Evolutionary conservation across 164 flowering plant genomes (phyloP).

Genomic region (Liriodendron chinense): DNA sequence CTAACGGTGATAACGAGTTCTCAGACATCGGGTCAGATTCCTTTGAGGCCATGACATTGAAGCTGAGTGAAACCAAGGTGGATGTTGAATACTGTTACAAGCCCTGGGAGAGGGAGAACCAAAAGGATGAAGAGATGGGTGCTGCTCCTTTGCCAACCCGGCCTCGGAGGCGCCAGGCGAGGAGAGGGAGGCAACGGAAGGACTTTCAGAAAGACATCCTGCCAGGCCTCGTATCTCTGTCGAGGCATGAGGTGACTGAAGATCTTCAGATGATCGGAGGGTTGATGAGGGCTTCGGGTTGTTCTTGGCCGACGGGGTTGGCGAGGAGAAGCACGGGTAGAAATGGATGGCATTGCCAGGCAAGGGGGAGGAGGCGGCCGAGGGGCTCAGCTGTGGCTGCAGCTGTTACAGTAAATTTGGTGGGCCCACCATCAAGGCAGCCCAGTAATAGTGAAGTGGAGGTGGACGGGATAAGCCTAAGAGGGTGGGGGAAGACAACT

Average conservation of each 20-base stretch:
- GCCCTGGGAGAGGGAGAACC: conserved; percentile 43
- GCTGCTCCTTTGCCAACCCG: conserved; percentile 25
- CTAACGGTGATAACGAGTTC: conserved; percentile 6
- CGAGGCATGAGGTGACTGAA: conserved; percentile 92
- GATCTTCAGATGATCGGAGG: conserved; percentile 74
- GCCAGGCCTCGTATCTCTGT: conserved; percentile 77
- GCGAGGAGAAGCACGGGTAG: conserved; percentile 58
- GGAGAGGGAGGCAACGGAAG: conserved; percentile 85
- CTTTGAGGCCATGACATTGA: conserved; percentile 82
- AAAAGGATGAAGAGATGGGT: conserved; percentile 42
- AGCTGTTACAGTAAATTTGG: conserved; percentile 9
- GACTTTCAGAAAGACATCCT: conserved; percentile 97
- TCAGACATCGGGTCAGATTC: conserved; percentile 45
- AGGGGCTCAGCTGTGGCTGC: conserved; percentile 19
- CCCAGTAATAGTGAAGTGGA: conserved; percentile 40
- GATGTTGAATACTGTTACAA: conserved; percentile 57
- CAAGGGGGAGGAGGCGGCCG: conserved; percentile 54
- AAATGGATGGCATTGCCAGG: conserved; percentile 35
- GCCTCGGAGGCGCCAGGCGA: conserved; percentile 66
- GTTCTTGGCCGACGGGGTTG: conserved; percentile 58
- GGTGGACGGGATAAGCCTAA: conserved; percentile 61
- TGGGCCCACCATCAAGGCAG: conserved; percentile 37
- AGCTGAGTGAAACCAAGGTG: conserved; percentile 47
- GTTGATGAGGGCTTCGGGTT: conserved; percentile 76
- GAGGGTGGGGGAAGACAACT: conserved; percentile 94